Evolutionary conservation across 768 basidiomycete genomes (phyloP).

Genomic region (Mycena albidolilacea): DNA sequence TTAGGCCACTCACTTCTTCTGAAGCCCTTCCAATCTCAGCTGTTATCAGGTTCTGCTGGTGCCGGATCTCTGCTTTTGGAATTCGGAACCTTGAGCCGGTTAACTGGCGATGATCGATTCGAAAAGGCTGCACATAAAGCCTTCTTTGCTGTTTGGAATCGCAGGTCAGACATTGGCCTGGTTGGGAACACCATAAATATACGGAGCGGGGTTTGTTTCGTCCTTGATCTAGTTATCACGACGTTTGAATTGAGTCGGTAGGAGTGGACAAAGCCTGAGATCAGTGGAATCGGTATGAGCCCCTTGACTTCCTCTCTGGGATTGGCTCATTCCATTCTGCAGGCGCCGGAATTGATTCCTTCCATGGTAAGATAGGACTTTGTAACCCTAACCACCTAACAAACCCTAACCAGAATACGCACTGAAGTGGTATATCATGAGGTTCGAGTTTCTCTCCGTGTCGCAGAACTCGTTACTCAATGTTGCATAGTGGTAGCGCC

Average conservation of each 20-base stretch:
- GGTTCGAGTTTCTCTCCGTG: slow-evolving; percentile 44
- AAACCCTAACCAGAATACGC: slow-evolving; percentile 75
- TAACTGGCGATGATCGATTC: slow-evolving; percentile 92
- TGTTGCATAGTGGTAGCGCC: slow-evolving; percentile 56
- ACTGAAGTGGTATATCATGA: slow-evolving; percentile 91
- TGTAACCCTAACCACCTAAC: not conserved
- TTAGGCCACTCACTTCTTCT: slow-evolving; percentile 52
- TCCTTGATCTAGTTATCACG: not conserved
- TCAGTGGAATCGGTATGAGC: slow-evolving; percentile 73
- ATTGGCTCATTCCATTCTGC: not conserved
- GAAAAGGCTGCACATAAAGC: slow-evolving; percentile 93
- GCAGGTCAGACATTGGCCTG: slow-evolving; percentile 85
- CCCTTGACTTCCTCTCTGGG: too few relatives aligned
- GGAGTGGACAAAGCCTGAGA: slow-evolving; percentile 84
- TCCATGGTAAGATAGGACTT: slow-evolving; percentile 60
- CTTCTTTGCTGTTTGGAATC: slow-evolving; percentile 95
- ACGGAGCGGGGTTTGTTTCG: slow-evolving; percentile 76
- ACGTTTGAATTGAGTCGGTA: slow-evolving; percentile 45
- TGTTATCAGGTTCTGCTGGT: slow-evolving; percentile 83
- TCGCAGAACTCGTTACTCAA: slow-evolving; percentile 1
- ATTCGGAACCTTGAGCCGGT: slow-evolving; percentile 91
- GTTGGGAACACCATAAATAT: slow-evolving; percentile 93
- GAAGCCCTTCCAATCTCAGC: slow-evolving; percentile 19
- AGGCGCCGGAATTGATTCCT: slow-evolving; percentile 94
- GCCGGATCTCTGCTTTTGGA: slow-evolving; percentile 95